Base-by-base conservation (phyloP, 2,329 filamentous ascomycete genomes). In the Alternaria conjuncta region DNA sequence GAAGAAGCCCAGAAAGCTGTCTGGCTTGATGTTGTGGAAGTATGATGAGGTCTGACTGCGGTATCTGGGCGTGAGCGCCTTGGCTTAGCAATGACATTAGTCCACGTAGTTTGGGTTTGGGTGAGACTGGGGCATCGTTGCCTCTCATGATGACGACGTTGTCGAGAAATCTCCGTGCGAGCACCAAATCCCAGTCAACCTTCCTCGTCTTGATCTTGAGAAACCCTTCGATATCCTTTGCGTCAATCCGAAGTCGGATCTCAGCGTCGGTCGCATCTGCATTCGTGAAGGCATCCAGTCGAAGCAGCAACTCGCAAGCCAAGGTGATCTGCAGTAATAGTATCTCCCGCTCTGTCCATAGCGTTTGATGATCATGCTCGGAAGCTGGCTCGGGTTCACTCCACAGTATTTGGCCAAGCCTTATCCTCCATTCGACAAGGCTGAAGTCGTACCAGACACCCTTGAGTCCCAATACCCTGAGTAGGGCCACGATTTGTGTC, bases 381-480 rank as follows among this genome's bases (percentile, higher is more conserved):
- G 63, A 43, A 12, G 61, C 44, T 7, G 67, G 32, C 15, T 77
- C 73, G 9, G 66, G 64, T 43, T 77, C 74, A 15, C 86, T 89
- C 90, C 90, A 93, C 3, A 93, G 79, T 45, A 93, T 84, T 78
- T 92, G 90, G 7, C 91, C 91, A 2, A 93, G 82, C 12, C 90
- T 85, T 61, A 93, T 90, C 41, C 91, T 86, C 90, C 90, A 93
- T 74, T 93, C 90, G 7, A 93, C 88, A 30, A 89, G 85, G 20
- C 89, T 90, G 68, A 93, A 91, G 77, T 93, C 90, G 55, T 91
- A 86, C 91, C 91, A 93, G 49, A 92, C 86, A 60, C 90, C 89
- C 57, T 88, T 85, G 8, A 87, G 81, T 0, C 86, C 87, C 47
- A 93, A 83, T 10, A 90, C 86, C 73, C 88, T 88, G 49, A 93